These are phyloP conservation scores for Sisymbrium altissimum DNA, from an alignment of 345 rosid species.

Conservation along the genomic window DNA sequence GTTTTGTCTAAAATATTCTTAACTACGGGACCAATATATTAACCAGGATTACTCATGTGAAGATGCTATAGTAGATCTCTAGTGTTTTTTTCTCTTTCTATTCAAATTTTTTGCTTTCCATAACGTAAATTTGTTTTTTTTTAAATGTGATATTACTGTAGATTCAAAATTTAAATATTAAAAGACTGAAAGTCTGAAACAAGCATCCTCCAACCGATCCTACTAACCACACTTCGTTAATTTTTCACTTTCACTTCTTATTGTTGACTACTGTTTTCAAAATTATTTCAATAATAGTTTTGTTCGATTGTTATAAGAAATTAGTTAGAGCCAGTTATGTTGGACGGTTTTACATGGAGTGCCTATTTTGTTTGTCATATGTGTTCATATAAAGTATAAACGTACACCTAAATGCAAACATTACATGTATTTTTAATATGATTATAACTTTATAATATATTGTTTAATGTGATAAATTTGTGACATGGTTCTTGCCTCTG, in stretches of 20 bases:
- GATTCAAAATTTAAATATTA: not conserved
- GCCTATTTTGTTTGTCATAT: not conserved
- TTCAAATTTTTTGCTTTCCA: not conserved
- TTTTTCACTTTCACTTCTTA: not conserved
- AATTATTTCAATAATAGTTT: not conserved
- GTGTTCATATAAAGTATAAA: not conserved
- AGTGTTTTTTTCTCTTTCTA: too few species aligned
- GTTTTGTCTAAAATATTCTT: not conserved
- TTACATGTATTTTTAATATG: not conserved
- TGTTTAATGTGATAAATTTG: not conserved
- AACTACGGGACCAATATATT: not conserved
- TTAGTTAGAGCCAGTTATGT: not conserved
- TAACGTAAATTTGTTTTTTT: not conserved
- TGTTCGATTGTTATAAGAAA: not conserved
- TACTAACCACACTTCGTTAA: not conserved
- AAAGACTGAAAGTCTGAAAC: not conserved
- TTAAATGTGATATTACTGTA: not conserved
- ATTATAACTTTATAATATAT: not conserved
- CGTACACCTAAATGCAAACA: not conserved
- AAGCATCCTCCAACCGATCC: not conserved
- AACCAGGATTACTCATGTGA: not conserved
- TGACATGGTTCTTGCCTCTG: not conserved
- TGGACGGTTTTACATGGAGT: not conserved
- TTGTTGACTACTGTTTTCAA: not conserved
- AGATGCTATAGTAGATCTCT: not conserved